Evolutionary conservation across 495 filamentous ascomycete genomes (phyloP).

Genomic region (Neurospora africana): DNA sequence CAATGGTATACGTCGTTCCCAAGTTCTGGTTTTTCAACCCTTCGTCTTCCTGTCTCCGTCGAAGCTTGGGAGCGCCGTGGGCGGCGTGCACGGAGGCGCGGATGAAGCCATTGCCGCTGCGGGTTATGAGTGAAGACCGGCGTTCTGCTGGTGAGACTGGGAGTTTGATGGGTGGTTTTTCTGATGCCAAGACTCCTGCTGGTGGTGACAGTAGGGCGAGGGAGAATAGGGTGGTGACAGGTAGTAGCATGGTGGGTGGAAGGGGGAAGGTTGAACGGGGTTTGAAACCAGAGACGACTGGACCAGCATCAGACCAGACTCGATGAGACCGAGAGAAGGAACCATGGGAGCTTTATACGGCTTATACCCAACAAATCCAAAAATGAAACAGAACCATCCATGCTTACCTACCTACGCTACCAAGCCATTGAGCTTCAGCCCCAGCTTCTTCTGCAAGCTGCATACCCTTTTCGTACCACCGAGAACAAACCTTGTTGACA

Average conservation of each 20-base stretch:
- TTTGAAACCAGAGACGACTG: background rate
- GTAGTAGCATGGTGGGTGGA: background rate
- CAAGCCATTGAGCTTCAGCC: background rate
- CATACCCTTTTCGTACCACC: background rate
- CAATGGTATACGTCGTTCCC: conserved; percentile 8
- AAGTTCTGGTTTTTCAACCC: background rate
- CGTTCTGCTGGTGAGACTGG: background rate
- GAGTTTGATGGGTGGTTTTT: background rate
- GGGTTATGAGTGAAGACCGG: background rate
- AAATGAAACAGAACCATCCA: background rate
- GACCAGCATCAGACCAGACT: background rate
- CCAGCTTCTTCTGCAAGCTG: background rate
- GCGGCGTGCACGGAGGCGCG: conserved; percentile 4
- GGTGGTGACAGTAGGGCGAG: background rate
- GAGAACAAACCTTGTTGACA: background rate
- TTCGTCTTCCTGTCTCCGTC: background rate
- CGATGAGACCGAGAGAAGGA: background rate
- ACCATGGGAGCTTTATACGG: background rate
- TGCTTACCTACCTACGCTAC: too few species aligned
- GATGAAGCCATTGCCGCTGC: conserved; percentile 8
- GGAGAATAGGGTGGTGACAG: background rate
- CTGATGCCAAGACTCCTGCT: background rate
- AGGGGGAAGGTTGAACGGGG: background rate
- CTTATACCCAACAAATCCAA: background rate
- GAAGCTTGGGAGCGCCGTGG: conserved; percentile 2